phyloP scores from a whole-genome alignment of 305 asterid species.

The Fraxinus velutina region DNA sequence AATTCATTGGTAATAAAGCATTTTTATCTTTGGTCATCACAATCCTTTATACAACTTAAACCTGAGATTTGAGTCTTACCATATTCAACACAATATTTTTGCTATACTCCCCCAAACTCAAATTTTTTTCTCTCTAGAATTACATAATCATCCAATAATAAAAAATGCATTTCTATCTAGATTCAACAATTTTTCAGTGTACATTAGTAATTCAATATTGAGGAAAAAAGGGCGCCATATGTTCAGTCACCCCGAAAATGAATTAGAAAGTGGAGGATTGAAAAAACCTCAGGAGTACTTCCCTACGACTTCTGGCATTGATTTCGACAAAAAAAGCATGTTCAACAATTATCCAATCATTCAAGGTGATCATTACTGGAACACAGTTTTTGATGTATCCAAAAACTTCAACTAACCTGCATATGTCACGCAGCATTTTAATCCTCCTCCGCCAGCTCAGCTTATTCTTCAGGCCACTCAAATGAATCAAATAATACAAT shows the following conservation, averaged over 20 bases:
- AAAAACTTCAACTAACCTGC: constrained; percentile 60
- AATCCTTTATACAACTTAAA: background rate
- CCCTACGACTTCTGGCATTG: background rate
- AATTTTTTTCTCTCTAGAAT: background rate
- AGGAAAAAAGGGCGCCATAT: background rate
- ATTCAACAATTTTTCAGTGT: background rate
- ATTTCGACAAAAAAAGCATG: background rate
- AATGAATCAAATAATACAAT: constrained; percentile 71
- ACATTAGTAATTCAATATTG: background rate
- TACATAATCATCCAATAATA: background rate
- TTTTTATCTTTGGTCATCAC: background rate
- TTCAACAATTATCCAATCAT: background rate
- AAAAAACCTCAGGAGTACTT: background rate
- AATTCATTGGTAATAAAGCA: background rate
- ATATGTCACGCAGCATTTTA: constrained; percentile 94
- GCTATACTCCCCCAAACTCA: background rate
- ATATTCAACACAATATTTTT: background rate
- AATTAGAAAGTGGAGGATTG: background rate
- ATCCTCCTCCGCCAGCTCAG: constrained; percentile 82
- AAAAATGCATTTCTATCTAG: background rate
- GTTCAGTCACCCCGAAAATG: background rate
- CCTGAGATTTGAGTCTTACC: background rate
- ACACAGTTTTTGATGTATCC: background rate
- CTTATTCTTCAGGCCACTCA: constrained; percentile 89
- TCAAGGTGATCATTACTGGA: background rate